Evolutionary conservation across 495 filamentous ascomycete species (phyloP), one percentile per base, ranked within the genome.

Genomic region (Polyplosphaeria fusca): DNA sequence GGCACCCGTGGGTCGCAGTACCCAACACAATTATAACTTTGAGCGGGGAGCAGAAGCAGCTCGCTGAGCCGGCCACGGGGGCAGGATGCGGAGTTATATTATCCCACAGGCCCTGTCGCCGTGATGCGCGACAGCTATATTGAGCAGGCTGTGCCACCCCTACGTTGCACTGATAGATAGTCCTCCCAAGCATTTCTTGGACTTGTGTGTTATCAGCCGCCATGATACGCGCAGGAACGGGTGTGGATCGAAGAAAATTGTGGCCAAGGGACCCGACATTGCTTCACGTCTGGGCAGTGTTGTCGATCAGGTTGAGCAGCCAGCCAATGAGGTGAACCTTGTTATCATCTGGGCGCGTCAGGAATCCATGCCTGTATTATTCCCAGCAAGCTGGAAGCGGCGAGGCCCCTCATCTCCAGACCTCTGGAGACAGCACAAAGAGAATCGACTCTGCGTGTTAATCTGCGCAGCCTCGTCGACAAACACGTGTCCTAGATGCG

Each of bases 121-220:
- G n/a, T 35, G n/a, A n/a, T 35, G 30, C 28, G 23, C 13, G 28
- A 37, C 32, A 16, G 39, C 55, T 51, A 38, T 44, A 50, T 58
- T 39, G 24, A 58, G 55, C 55, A 58, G 55, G 55, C 51, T 35
- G 38, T 50, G 47, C 12, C 16, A 26, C 18, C 45, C 24, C 47
- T 27, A 52, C 25, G 48, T 59, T 59, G 55, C 55, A 59, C 53
- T 60, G 41, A n/a, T n/a, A 7, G 30, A n/a, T 35, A n/a, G 9
- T 7, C 30, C 30, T 35, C 9, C n/a, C 30, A n/a, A 27, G 16
- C 30, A 16, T 19, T 44, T 22, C 47, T 20, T 30, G 47, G 20
- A 18, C 51, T 54, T 39, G 30, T 51, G 23, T 38, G 55, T 44
- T 58, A 58, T 50, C 53, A 38, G 42, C 18, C 4, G 18, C 49